These are phyloP conservation scores for Erodium texanum DNA, from an alignment of 441 rosid genomes.

Conservation along the genomic window DNA sequence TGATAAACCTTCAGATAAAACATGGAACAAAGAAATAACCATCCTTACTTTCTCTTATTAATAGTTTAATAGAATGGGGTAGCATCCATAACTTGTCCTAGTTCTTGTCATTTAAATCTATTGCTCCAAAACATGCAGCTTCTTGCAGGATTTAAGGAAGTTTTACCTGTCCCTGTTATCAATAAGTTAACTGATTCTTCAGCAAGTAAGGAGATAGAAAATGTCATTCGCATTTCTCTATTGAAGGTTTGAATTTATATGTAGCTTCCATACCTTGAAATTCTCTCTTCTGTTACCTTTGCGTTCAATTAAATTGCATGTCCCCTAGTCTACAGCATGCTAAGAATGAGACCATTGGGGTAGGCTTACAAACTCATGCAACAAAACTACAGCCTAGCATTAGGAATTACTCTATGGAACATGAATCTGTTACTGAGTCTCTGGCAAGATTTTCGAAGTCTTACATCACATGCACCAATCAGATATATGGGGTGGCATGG, in stretches of 20 bases:
- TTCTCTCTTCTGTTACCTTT: background rate
- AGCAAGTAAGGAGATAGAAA: conserved; percentile 46
- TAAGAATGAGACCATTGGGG: background rate
- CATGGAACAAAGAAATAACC: background rate
- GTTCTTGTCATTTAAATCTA: conserved; percentile 15
- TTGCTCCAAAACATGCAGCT: conserved; percentile 47
- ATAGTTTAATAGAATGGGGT: background rate
- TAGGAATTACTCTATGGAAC: background rate
- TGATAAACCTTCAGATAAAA: background rate
- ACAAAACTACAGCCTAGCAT: background rate
- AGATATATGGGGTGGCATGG: too few relatives aligned
- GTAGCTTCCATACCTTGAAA: background rate
- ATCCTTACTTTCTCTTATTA: background rate
- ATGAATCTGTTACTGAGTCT: background rate
- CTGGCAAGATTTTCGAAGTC: background rate
- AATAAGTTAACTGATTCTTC: conserved; percentile 34
- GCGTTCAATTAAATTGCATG: background rate
- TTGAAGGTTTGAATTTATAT: conserved; percentile 38
- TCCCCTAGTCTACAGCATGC: background rate
- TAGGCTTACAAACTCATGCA: background rate
- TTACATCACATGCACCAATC: background rate
- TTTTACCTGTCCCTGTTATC: conserved; percentile 41
- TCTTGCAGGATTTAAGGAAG: conserved; percentile 71
- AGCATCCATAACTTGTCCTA: background rate
- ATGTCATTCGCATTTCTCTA: conserved; percentile 45